Evolutionary conservation across 495 filamentous ascomycete genomes (phyloP).

Genomic region (Penicillium flavigenum): DNA sequence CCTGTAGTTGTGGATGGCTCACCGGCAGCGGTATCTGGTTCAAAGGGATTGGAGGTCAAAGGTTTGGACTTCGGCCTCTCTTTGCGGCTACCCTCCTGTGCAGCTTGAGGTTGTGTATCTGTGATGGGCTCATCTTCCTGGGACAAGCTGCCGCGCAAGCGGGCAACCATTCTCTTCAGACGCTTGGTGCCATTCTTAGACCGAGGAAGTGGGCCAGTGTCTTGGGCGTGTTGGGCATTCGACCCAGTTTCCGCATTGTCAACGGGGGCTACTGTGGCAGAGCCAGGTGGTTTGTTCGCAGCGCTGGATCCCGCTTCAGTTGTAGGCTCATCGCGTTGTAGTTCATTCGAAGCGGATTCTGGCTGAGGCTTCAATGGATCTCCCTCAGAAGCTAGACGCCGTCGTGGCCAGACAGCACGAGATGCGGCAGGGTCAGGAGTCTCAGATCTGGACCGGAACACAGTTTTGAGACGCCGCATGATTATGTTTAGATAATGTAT

Average conservation of each 20-base stretch:
- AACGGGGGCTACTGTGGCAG: background rate
- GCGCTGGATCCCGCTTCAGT: background rate
- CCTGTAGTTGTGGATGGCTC: background rate
- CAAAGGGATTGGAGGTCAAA: conserved; percentile 1
- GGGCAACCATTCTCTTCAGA: conserved; percentile 16
- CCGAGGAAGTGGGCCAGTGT: background rate
- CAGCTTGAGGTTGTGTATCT: background rate
- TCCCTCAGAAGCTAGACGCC: conserved; percentile 4
- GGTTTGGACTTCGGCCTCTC: background rate
- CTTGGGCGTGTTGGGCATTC: background rate
- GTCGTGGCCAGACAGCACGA: conserved; percentile 9
- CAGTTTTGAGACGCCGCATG: conserved; percentile 20
- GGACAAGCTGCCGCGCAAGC: conserved; percentile 15
- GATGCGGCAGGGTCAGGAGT: background rate
- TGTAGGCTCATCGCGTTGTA: background rate
- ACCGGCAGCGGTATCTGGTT: background rate
- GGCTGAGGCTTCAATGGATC: conserved; percentile 5
- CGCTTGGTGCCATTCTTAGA: conserved; percentile 16
- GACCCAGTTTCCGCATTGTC: background rate
- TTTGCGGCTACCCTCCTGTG: background rate
- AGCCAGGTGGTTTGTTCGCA: background rate
- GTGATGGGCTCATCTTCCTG: conserved; percentile 6
- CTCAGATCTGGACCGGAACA: conserved; percentile 16
- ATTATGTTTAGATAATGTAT: conserved; percentile 4
- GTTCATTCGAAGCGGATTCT: background rate